phyloP scores from a whole-genome alignment of 805 yeast genomes.

The Cyberlindnera petersonii region DNA sequence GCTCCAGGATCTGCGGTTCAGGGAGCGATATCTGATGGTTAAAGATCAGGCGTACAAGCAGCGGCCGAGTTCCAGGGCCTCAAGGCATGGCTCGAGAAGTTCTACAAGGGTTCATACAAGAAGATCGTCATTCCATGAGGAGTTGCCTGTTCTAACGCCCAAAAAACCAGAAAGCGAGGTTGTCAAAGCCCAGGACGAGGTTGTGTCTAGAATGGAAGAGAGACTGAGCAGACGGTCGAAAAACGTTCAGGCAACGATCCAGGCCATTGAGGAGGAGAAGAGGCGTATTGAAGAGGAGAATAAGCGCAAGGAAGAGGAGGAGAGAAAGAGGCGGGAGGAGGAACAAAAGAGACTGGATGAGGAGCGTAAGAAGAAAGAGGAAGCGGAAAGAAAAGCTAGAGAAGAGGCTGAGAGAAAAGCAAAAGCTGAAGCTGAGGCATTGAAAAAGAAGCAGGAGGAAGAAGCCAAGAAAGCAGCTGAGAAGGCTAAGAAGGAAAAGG shows the following conservation, averaged over 20 bases:
- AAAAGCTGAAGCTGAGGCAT: conserved; percentile 21
- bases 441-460: conserved; percentile 22
- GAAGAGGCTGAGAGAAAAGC: conserved; percentile 25
- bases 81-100: conserved; percentile 8
- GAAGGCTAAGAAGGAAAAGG: conserved; percentile 14
- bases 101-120: conserved; percentile 11
- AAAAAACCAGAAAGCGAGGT: not conserved
- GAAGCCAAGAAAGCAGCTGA: conserved; percentile 16
- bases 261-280: conserved; percentile 16
- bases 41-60: conserved; percentile 7
- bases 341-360: conserved; percentile 10
- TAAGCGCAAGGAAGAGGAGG: conserved; percentile 17
- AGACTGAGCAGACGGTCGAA: conserved; percentile 11
- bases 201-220: conserved; percentile 13
- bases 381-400: conserved; percentile 17
- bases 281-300: conserved; percentile 16
- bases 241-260: conserved; percentile 15
- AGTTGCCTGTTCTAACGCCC: not conserved
- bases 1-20: conserved; percentile 19
- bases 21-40: conserved; percentile 16
- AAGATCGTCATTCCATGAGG: conserved; percentile 7
- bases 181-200: conserved; percentile 7
- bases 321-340: conserved; percentile 14
- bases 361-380: conserved; percentile 13
- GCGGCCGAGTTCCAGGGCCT: not conserved